These are phyloP conservation scores for Polymyxa betae DNA, from an alignment of 208 protist species.

Conservation along the genomic window DNA sequence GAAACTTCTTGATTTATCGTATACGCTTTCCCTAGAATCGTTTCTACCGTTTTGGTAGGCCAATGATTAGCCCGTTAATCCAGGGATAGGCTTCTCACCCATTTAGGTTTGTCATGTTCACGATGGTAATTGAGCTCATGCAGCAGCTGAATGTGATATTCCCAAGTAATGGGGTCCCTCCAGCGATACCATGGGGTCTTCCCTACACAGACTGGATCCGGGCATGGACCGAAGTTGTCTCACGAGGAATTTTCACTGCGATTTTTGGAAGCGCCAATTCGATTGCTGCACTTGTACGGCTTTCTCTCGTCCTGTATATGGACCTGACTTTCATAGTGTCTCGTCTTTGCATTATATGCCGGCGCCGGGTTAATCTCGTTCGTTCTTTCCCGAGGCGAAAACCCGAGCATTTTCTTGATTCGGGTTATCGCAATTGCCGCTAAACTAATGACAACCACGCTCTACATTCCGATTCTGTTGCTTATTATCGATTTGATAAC, in stretches of 20 bases:
- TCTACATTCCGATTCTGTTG: not conserved
- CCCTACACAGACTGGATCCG: not conserved
- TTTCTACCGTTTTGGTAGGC: too few species aligned
- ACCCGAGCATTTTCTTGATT: not conserved
- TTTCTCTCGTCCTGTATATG: not conserved
- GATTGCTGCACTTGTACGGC: not conserved
- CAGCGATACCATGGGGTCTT: not conserved
- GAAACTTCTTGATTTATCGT: too few species aligned
- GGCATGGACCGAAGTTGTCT: not conserved
- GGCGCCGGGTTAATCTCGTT: not conserved
- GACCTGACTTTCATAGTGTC: too few species aligned
- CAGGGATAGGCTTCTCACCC: too few species aligned
- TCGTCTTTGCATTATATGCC: too few species aligned
- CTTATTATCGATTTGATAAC: not conserved
- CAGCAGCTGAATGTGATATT: not conserved
- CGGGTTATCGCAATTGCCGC: not conserved
- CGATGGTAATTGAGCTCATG: not conserved
- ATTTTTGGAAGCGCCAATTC: not conserved
- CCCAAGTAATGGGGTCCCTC: not conserved
- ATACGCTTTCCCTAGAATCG: too few species aligned
- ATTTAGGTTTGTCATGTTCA: not conserved
- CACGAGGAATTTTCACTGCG: not conserved
- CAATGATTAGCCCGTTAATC: too few species aligned
- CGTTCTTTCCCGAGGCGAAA: not conserved
- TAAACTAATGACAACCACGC: not conserved